Evolutionary conservation across 208 protist genomes (phyloP), one percentile per base, ranked within the genome.

Genomic region (Kentomonas sorsogonicus): DNA sequence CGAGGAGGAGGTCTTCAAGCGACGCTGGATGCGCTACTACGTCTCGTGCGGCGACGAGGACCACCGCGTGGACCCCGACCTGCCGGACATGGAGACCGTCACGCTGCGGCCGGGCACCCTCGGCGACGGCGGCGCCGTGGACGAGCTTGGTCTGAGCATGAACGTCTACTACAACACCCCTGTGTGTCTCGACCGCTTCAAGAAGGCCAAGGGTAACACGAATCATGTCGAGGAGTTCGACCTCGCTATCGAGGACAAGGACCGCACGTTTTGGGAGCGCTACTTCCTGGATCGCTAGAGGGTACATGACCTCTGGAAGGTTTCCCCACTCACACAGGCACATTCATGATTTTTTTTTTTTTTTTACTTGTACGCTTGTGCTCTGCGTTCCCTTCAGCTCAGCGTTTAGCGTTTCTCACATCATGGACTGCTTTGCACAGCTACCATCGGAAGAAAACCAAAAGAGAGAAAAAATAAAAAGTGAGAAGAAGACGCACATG

Each of bases 161-260:
- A n/a, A n/a, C 18, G 81, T 83, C 13, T 66, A 67, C 53, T 93
- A 93, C 67, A 54, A 87, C 50, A 74, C 81, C 23, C 81, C 86
- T 10, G 60, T 93, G 18, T 93, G 86, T 53, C 18, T 53, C 6
- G n/a, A 48, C 25, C 81, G 86, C 0, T 79, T 86, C 69, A 86
- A 86, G 67, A 65, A 72, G 67, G 72, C 61, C 36, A 83, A 80
- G 22, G 73, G 69, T 18, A 65, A 75, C 48, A 58, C 73, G 33
- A 72, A 63, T 16, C 86, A 93, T 47, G 54, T 67, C 20, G 86
- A 93, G 59, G 73, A 77, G 30, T 86, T 91, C 58, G 80, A 93
- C 60, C 61, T 93, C 13, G 86, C 86, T 1, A 68, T 83, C 9
- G 74, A 84, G 36, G 64, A 79, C 40, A 69, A 45, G 29, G 75